Conservation (phyloP, 1,284 basidiomycete species). For the Trichosporon asahii region DNA sequence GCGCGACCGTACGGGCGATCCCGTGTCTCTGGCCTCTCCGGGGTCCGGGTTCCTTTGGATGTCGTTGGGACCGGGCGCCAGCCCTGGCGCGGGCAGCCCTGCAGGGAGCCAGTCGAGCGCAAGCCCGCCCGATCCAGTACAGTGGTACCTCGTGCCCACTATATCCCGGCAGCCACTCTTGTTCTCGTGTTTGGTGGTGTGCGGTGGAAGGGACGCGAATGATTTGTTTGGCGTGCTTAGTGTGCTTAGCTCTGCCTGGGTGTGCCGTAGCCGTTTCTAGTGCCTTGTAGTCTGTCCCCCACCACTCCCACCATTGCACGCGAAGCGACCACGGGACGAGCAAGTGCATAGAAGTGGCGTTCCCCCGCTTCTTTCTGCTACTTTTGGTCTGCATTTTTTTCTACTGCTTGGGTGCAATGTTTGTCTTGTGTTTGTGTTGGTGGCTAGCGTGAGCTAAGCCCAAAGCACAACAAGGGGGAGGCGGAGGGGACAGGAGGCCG, state of each 20-base stretch:
- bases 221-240: slow-evolving; percentile 1
- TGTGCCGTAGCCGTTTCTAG: not conserved
- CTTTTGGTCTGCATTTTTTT: not conserved
- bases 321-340: not conserved
- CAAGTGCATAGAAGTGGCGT: not conserved
- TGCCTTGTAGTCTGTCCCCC: not conserved
- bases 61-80: not conserved
- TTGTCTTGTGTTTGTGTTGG: not conserved
- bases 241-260: not conserved
- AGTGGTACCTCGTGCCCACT: not conserved
- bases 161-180: too few species aligned
- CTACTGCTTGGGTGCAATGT: not conserved
- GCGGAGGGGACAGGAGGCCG: too few species aligned
- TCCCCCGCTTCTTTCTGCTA: not conserved
- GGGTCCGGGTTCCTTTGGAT: slow-evolving; percentile 2
- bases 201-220: not conserved
- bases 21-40: not conserved
- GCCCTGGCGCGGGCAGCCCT: not conserved
- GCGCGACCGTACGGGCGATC: not conserved
- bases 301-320: not conserved
- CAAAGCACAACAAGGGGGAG: not conserved
- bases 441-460: not conserved
- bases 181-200: not conserved
- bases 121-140: not conserved
- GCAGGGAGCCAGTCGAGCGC: not conserved